These are phyloP conservation scores for Macrophomina pseudophaseolina DNA, from an alignment of 2,329 filamentous ascomycete genomes.

Conservation along the genomic window DNA sequence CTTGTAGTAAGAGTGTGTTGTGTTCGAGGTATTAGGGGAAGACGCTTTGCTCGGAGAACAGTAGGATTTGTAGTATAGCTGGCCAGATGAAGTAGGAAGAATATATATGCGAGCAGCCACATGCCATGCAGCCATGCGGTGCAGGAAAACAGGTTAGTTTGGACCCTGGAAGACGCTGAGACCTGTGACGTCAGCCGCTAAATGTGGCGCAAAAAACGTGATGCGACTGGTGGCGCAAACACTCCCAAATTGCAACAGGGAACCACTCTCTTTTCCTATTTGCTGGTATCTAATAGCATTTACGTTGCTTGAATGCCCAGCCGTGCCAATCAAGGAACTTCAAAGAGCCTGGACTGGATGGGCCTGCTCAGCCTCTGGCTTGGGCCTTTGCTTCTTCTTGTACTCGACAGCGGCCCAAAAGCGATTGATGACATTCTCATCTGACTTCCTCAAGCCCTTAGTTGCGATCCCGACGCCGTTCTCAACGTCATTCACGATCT, in stretches of 20 bases:
- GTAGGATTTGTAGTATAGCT: not conserved
- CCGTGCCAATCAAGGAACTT: not conserved
- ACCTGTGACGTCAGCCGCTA: constrained; percentile 16
- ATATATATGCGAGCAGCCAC: not conserved
- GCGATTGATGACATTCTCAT: constrained; percentile 3
- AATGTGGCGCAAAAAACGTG: constrained; percentile 4
- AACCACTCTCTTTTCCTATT: not conserved
- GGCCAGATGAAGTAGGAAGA: not conserved
- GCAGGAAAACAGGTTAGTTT: constrained; percentile 20
- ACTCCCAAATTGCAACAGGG: not conserved
- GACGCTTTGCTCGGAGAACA: not conserved
- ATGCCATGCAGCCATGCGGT: not conserved
- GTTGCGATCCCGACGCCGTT: constrained; percentile 8
- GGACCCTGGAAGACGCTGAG: not conserved
- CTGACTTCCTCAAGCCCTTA: not conserved
- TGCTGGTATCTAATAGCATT: not conserved
- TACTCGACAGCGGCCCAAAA: constrained; percentile 15
- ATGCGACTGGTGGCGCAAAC: constrained; percentile 6
- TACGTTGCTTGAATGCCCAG: not conserved
- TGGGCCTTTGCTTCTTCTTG: not conserved
- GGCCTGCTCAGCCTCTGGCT: not conserved
- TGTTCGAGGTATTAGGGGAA: not conserved
- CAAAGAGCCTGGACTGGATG: not conserved
- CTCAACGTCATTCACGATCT: constrained; percentile 10
- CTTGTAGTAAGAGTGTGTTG: not conserved